These are phyloP conservation scores for Quercus variabilis DNA, from an alignment of 306 rosid species.

Conservation along the genomic window DNA sequence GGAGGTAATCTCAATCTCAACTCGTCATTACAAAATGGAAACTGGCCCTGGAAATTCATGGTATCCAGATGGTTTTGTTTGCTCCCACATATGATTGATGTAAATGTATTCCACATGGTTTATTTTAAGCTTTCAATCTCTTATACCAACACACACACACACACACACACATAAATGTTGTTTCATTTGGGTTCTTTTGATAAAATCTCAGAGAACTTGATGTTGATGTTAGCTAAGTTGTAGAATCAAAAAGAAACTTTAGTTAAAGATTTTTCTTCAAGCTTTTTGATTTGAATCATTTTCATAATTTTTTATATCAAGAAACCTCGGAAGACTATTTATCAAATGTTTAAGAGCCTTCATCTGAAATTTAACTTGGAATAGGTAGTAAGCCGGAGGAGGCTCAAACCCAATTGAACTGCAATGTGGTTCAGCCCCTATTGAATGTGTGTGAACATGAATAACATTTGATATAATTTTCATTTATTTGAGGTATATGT, in stretches of 20 bases:
- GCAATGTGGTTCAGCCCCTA: not conserved
- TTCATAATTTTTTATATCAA: not conserved
- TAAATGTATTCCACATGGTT: too few relatives aligned
- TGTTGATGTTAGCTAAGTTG: not conserved
- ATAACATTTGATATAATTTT: not conserved
- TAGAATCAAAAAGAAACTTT: not conserved
- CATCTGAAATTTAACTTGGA: not conserved
- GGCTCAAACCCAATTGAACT: not conserved
- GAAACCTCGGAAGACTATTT: not conserved
- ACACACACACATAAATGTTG: too few relatives aligned
- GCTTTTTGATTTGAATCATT: not conserved
- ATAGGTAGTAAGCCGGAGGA: not conserved
- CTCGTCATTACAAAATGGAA: not conserved
- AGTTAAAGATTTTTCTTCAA: not conserved
- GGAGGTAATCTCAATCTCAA: slow-evolving; percentile 48
- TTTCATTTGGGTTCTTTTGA: not conserved
- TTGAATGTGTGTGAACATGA: not conserved
- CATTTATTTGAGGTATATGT: too few relatives aligned
- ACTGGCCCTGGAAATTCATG: not conserved
- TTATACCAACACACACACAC: too few relatives aligned
- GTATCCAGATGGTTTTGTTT: not conserved
- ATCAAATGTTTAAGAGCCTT: not conserved
- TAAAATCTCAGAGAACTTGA: not conserved
- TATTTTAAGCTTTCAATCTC: too few relatives aligned
- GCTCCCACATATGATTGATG: too few relatives aligned